Evolutionary conservation across 306 rosid genomes (phyloP), one percentile per base, ranked within the genome.

Genomic region (Sicyos baderoa): DNA sequence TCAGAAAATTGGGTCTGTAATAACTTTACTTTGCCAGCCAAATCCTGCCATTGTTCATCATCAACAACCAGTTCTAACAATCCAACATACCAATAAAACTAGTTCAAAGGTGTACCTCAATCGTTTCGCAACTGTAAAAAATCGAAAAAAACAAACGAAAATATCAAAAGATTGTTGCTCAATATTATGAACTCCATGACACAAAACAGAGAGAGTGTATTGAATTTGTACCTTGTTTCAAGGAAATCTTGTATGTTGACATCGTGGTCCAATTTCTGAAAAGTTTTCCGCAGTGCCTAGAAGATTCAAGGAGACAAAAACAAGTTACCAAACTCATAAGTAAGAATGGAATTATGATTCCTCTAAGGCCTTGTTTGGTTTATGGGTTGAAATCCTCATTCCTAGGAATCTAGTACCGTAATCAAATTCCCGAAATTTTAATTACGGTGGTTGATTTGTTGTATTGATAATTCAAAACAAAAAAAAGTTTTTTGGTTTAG

Each of bases 231-330:
- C 96, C 93, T 83, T 70, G 90, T 80, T n/a, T 89, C 89, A 69
- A 85, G 75, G 73, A 80, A 84, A 17, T 87, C 93, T 76, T 85
- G 87, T 69, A 88, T 75, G 76, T 86, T 88, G 57, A 88, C 90
- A 53, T 88, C 95, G 78, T 91, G 97, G 71, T 85, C 95, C 75
- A 91, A 60, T 85, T 88, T 88, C 86, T 78, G 86, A 37, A 91
- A 91, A n/a, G 97, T 86, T 79, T 91, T 91, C 81, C 81, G 85
- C 73, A 91, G 82, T 55, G 83, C 92, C 95, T 91, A 79, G 72
- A 80, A 68, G 78, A 74, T 62, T 85, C 82, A 82, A 52, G 62
- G 29, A 54, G 25, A 35, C 21, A 32, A 60, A 35, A 35, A 35
- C 42, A 12, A 19, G 17, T 9, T 59, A 35, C 8, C n/a, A 59